Conservation (phyloP, 1,284 basidiomycete genomes). For the Porogramme epimiltina region DNA sequence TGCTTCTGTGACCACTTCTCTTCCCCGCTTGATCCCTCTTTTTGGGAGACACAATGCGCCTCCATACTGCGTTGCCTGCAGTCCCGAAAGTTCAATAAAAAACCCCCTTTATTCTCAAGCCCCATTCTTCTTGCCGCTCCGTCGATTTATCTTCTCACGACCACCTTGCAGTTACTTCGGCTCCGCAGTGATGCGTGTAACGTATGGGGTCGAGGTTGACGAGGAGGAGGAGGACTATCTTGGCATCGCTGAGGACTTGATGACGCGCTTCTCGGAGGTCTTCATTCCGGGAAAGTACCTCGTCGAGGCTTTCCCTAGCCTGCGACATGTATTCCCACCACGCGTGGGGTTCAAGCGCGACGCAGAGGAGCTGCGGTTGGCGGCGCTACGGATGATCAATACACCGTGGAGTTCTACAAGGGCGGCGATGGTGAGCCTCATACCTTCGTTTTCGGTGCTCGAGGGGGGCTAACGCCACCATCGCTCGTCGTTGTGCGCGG, state of each 20-base stretch:
- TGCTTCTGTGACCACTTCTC: background rate
- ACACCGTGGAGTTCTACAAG: background rate
- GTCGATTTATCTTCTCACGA: background rate
- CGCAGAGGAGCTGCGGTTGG: background rate
- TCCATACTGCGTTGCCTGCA: no score
- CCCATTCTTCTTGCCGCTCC: no score
- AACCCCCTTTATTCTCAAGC: no score
- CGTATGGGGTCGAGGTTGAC: constrained; percentile 35
- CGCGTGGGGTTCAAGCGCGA: constrained; percentile 13
- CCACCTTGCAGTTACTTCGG: constrained; percentile 26
- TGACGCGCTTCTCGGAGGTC: constrained; percentile 9
- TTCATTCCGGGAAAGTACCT: constrained; percentile 16
- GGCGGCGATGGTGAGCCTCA: constrained; percentile 1
- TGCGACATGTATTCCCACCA: constrained; percentile 7
- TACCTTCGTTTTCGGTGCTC: background rate
- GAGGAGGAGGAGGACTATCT: constrained; percentile 24
- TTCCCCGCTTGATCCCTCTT: no score
- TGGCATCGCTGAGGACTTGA: constrained; percentile 7
- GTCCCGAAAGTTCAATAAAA: no score
- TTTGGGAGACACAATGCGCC: no score
- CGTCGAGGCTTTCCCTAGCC: constrained; percentile 11
- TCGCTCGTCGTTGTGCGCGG: background rate
- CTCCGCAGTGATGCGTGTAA: constrained; percentile 32
- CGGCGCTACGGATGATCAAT: no score
- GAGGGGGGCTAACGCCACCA: background rate